Evolutionary conservation across 306 rosid genomes (phyloP).

Genomic region (Vigna nakashimae): DNA sequence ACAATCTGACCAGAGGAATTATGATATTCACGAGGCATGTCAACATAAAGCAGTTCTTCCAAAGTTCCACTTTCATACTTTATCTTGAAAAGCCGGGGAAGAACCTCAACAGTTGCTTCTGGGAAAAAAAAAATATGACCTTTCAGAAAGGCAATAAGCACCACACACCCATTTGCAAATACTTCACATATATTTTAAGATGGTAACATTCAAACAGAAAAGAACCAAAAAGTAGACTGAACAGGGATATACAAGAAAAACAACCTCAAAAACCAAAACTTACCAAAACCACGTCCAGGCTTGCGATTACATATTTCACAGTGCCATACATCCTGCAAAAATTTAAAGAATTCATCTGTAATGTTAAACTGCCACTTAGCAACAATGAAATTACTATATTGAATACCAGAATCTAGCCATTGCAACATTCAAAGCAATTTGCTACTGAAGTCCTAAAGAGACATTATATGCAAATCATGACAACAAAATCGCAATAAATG

Average conservation of each 20-base stretch:
- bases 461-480: conserved; percentile 18
- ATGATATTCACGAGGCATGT: conserved; percentile 98
- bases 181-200: conserved; percentile 25
- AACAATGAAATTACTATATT: conserved; percentile 28
- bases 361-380: conserved; percentile 37
- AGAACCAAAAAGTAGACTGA: conserved; percentile 36
- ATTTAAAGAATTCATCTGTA: conserved; percentile 28
- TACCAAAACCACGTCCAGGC: conserved; percentile 99
- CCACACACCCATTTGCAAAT: neutral
- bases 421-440: conserved; percentile 36
- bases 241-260: conserved; percentile 23
- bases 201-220: conserved; percentile 1
- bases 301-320: conserved; percentile 97
- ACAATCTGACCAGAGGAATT: conserved; percentile 98
- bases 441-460: conserved; percentile 4
- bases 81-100: conserved; percentile 94
- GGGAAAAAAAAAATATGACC: conserved; percentile 37
- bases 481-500: conserved; percentile 38
- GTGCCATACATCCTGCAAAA: conserved; percentile 96
- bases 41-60: conserved; percentile 96
- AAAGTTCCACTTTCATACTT: conserved; percentile 98
- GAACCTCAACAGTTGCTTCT: conserved; percentile 98
- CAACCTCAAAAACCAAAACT: conserved; percentile 34
- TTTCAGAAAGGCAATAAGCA: conserved; percentile 28
- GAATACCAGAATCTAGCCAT: conserved; percentile 18